Conservation (phyloP, 495 filamentous ascomycete genomes). For the Aspergillus haitiensis region DNA sequence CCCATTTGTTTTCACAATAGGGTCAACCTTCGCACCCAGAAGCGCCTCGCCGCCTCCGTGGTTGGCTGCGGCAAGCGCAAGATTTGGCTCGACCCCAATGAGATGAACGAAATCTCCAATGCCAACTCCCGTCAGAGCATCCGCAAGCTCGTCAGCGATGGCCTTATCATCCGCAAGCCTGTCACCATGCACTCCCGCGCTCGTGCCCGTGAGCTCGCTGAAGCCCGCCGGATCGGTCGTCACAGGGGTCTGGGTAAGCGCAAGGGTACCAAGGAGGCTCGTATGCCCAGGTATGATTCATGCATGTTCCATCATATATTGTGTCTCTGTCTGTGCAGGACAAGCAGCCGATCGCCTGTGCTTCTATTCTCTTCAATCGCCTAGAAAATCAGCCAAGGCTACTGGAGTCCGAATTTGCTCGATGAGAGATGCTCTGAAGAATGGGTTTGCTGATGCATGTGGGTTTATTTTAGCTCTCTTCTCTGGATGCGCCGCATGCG, state of each 20-base stretch:
- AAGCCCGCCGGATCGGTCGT: constrained; percentile 86
- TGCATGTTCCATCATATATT: neutral
- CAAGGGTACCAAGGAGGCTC: constrained; percentile 99
- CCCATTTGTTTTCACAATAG: constrained; percentile 51
- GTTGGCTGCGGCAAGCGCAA: constrained; percentile 98
- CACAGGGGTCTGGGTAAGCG: constrained; percentile 99
- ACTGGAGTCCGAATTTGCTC: no score
- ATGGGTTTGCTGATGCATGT: constrained; percentile 6
- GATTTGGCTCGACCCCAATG: constrained; percentile 99
- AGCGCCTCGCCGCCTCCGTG: constrained; percentile 98
- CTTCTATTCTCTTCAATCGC: no score
- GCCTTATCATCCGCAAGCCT: constrained; percentile 99
- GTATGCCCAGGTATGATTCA: constrained; percentile 88
- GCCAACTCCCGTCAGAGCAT: constrained; percentile 99
- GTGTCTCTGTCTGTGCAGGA: no score
- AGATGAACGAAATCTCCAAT: constrained; percentile 99
- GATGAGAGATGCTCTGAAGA: no score
- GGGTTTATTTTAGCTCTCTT: constrained; percentile 67
- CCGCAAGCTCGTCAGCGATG: constrained; percentile 99
- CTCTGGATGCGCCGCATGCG: constrained; percentile 99
- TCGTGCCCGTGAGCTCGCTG: constrained; percentile 86
- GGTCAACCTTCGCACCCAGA: constrained; percentile 99
- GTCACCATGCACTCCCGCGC: constrained; percentile 99
- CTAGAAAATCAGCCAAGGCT: no score
- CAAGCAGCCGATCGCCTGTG: no score